phyloP scores from a whole-genome alignment of 2,329 filamentous ascomycete genomes.

The Pestalotiopsis sp. region DNA sequence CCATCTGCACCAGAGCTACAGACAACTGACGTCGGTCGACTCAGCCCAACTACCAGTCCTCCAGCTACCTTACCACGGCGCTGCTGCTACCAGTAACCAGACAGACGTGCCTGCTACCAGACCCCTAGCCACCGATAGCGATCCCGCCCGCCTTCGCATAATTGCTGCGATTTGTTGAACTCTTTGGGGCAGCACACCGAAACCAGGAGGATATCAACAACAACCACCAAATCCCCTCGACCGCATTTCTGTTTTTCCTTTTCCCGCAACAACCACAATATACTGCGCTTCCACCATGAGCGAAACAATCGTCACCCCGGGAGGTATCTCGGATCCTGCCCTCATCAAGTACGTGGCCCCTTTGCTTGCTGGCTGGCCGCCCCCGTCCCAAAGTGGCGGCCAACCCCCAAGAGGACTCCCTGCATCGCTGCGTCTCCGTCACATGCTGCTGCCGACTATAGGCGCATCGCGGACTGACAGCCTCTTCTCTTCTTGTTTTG shows the following conservation, averaged over 20 bases:
- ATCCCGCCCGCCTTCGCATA: neutral
- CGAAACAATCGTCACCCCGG: slow-evolving; percentile 43
- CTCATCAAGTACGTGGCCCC: slow-evolving; percentile 60
- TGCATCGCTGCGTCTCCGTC: slow-evolving; percentile 19
- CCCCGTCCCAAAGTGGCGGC: neutral
- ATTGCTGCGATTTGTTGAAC: neutral
- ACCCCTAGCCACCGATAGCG: slow-evolving; percentile 9
- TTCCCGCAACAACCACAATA: slow-evolving; percentile 1
- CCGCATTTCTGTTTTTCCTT: neutral
- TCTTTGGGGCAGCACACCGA: neutral
- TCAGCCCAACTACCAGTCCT: neutral
- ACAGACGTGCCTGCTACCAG: neutral
- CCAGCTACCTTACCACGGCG: neutral
- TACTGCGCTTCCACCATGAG: slow-evolving; percentile 24
- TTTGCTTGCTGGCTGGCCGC: slow-evolving; percentile 7
- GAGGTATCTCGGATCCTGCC: slow-evolving; percentile 67
- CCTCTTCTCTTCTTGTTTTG: neutral
- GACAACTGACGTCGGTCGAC: slow-evolving; percentile 6
- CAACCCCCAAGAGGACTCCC: neutral
- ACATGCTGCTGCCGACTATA: slow-evolving; percentile 15
- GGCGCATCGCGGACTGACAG: neutral
- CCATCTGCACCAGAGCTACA: neutral
- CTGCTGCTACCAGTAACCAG: neutral
- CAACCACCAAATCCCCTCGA: neutral
- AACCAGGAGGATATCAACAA: neutral